Conservation (phyloP, 2,329 filamentous ascomycete genomes). For the Calonectria crousiana region DNA sequence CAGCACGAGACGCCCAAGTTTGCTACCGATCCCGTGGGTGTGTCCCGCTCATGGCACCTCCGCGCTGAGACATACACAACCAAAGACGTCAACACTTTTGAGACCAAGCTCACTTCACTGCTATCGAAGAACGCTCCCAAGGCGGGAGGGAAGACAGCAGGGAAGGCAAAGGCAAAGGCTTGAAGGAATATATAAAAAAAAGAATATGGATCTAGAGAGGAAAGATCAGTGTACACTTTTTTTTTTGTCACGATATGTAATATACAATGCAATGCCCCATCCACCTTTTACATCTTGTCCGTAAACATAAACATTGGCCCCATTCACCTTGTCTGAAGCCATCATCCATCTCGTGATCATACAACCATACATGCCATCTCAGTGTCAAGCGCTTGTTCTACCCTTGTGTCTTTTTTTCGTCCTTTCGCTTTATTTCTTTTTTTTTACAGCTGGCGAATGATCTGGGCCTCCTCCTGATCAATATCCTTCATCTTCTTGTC, state of each 20-base stretch:
- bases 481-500: constrained; percentile 66
- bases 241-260: constrained; percentile 44
- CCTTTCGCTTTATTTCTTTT: constrained; percentile 28
- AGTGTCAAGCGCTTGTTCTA: neutral
- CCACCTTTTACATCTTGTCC: constrained; percentile 20
- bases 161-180: constrained; percentile 37
- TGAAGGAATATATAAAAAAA: constrained; percentile 18
- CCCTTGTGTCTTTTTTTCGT: neutral
- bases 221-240: constrained; percentile 42
- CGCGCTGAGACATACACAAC: constrained; percentile 52
- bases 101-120: constrained; percentile 54
- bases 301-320: neutral
- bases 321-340: neutral
- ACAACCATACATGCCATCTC: neutral
- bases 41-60: constrained; percentile 53
- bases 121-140: constrained; percentile 36
- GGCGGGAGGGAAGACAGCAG: constrained; percentile 33
- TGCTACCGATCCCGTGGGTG: constrained; percentile 48
- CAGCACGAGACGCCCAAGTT: constrained; percentile 52
- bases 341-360: neutral
- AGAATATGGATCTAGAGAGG: constrained; percentile 27
- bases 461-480: constrained; percentile 62
- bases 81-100: constrained; percentile 51
- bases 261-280: constrained; percentile 42
- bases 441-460: constrained; percentile 55